These are phyloP conservation scores for Vanrija pseudolonga DNA, from an alignment of 1,284 basidiomycete species.

Conservation along the genomic window DNA sequence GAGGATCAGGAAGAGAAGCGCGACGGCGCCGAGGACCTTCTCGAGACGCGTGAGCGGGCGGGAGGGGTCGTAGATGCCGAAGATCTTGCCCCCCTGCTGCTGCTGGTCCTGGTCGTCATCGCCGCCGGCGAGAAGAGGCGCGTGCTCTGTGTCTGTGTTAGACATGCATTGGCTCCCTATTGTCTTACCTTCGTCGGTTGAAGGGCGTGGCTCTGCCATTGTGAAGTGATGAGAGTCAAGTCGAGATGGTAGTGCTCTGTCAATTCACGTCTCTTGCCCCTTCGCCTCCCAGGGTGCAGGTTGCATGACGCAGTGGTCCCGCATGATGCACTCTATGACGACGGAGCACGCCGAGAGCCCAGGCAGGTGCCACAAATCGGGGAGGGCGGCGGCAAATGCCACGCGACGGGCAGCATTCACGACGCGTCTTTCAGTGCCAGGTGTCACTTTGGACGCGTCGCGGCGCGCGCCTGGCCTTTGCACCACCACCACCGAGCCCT, in stretches of 20 bases:
- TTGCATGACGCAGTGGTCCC: conserved; percentile 2
- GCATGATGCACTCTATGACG: background rate
- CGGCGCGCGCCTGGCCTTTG: no score
- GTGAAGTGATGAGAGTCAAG: background rate
- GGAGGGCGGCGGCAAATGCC: no score
- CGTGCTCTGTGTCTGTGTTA: conserved; percentile 39
- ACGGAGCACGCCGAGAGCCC: no score
- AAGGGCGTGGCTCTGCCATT: conserved; percentile 46
- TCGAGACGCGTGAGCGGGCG: conserved; percentile 78
- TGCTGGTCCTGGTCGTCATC: conserved; percentile 11
- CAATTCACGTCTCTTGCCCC: background rate
- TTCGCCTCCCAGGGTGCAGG: background rate
- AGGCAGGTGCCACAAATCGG: no score
- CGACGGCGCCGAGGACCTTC: conserved; percentile 70
- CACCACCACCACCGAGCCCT: no score
- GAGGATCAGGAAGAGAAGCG: conserved; percentile 73
- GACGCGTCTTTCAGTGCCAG: no score
- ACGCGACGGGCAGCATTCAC: no score
- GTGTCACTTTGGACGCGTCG: no score
- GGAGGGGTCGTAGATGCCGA: conserved; percentile 37
- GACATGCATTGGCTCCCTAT: background rate
- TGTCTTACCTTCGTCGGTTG: conserved; percentile 48
- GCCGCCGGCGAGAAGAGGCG: conserved; percentile 40
- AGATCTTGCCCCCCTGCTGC: conserved; percentile 1
- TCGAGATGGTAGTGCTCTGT: background rate